phyloP scores from a whole-genome alignment of 768 basidiomycete species.

The Asterophora lycoperdoides region DNA sequence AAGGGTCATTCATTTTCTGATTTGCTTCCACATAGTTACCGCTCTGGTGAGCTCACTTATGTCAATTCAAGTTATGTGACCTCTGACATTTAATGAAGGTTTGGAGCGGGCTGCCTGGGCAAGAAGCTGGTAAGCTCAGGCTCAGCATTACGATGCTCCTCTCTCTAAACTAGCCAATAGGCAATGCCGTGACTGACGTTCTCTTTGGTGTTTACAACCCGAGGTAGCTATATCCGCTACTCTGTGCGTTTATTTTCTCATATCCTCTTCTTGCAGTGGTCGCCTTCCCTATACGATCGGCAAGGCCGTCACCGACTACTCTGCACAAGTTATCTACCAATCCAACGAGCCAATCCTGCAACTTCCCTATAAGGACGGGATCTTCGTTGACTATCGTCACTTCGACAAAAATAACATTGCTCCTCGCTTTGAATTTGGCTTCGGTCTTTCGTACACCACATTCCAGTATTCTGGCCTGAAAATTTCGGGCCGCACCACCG shows the following conservation, averaged over 20 bases:
- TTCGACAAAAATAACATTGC: slow-evolving; percentile 53
- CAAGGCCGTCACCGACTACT: slow-evolving; percentile 52
- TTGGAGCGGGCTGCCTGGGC: slow-evolving; percentile 64
- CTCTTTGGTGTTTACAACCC: slow-evolving; percentile 70
- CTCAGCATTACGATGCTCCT: too few species aligned
- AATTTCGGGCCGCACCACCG: slow-evolving; percentile 26
- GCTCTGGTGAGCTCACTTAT: too few species aligned
- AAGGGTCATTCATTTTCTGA: too few species aligned
- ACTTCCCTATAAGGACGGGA: slow-evolving; percentile 57
- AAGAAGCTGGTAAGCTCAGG: slow-evolving; percentile 43
- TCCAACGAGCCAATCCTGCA: slow-evolving; percentile 21
- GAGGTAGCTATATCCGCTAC: slow-evolving; percentile 9
- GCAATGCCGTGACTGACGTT: slow-evolving; percentile 65
- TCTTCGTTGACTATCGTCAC: background rate
- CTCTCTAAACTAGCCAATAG: too few species aligned
- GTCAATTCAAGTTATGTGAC: too few species aligned
- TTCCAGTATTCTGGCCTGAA: slow-evolving; percentile 67
- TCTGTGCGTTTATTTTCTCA: too few species aligned
- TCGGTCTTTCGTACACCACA: slow-evolving; percentile 79
- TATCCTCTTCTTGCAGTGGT: slow-evolving; percentile 29
- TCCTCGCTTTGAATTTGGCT: slow-evolving; percentile 88
- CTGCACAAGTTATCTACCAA: slow-evolving; percentile 38
- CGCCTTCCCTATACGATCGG: slow-evolving; percentile 75
- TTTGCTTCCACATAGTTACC: too few species aligned
- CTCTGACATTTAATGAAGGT: slow-evolving; percentile 7